Conservation (phyloP, 257 asterid species). For the Fraxinus excelsior region DNA sequence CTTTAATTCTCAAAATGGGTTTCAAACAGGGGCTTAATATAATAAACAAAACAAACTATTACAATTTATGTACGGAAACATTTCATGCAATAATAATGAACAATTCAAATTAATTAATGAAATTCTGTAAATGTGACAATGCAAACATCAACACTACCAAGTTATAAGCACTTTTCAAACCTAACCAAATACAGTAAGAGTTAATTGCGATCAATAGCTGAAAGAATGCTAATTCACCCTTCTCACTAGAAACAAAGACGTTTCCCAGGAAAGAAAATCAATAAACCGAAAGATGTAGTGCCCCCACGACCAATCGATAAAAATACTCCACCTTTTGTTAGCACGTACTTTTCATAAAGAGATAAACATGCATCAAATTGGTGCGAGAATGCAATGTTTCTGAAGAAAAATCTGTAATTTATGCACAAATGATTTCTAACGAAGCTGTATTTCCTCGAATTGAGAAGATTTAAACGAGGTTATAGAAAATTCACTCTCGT, state of each 20-base stretch:
- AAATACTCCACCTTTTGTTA: not conserved
- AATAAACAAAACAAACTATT: not conserved
- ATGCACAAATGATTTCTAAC: slow-evolving; percentile 23
- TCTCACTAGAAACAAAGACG: not conserved
- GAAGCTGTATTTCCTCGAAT: slow-evolving; percentile 52
- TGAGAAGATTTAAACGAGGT: slow-evolving; percentile 50
- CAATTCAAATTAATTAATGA: too few relatives aligned
- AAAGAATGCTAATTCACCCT: too few relatives aligned
- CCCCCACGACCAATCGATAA: not conserved
- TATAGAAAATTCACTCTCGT: slow-evolving; percentile 37
- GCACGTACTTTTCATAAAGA: not conserved
- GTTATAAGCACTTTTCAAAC: too few relatives aligned
- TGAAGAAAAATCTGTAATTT: not conserved
- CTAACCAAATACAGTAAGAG: too few relatives aligned
- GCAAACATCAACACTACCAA: too few relatives aligned
- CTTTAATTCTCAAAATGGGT: too few relatives aligned
- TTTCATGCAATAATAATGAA: too few relatives aligned
- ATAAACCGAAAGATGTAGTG: not conserved
- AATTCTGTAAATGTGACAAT: too few relatives aligned
- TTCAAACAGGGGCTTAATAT: too few relatives aligned
- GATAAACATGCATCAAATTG: not conserved
- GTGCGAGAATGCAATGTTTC: not conserved
- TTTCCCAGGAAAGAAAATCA: not conserved
- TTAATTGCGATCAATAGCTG: too few relatives aligned
- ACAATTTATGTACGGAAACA: not conserved